Conservation (phyloP, 345 rosid species). For the Linum trigynum region DNA sequence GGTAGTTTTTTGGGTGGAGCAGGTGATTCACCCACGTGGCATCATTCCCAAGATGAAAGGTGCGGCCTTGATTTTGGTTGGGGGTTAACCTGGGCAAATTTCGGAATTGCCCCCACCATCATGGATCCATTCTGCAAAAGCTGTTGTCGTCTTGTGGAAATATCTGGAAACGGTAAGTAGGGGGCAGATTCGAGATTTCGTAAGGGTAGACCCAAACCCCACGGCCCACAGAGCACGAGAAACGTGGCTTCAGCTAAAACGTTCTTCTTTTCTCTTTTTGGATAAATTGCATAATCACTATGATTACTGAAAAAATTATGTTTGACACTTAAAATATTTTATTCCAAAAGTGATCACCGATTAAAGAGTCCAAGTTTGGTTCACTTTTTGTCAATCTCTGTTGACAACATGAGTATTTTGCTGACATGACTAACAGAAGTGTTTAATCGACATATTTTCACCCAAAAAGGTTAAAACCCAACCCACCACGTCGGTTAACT, state of each 20-base stretch:
- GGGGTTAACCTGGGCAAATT: neutral
- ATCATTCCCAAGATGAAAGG: neutral
- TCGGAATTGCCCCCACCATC: neutral
- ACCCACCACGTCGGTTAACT: no score
- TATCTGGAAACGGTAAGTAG: neutral
- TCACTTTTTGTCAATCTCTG: no score
- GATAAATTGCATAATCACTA: no score
- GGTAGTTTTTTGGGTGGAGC: neutral
- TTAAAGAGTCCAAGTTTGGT: no score
- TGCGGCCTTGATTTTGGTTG: neutral
- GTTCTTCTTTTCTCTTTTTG: neutral
- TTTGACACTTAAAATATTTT: no score
- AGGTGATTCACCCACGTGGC: neutral
- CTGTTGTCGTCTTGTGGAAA: neutral
- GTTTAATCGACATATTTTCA: no score
- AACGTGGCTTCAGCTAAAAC: neutral
- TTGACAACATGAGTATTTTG: no score
- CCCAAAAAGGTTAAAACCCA: no score
- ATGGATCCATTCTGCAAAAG: neutral
- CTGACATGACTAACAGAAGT: no score
- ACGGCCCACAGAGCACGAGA: neutral
- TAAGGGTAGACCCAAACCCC: neutral
- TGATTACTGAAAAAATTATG: no score
- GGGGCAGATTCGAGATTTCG: neutral
- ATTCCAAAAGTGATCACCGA: no score